Evolutionary conservation across 2,329 filamentous ascomycete species (phyloP), one percentile per base, ranked within the genome.

Genomic region (Myriosclerotinia duriaeana): DNA sequence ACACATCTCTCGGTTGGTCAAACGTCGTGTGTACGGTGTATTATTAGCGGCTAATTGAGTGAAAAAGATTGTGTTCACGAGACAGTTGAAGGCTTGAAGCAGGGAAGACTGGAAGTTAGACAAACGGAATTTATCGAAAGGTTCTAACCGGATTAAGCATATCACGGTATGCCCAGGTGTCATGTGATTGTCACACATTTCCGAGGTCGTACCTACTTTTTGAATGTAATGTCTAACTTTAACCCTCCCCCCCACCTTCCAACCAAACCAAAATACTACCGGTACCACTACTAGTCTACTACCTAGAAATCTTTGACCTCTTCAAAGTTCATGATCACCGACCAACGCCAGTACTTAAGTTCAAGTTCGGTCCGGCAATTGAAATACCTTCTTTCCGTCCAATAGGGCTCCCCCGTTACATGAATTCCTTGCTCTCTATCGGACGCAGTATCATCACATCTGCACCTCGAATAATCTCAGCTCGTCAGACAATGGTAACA

Each of bases 401-500:
- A 60, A 26, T 50, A 38, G 44, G 8, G 9, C 42, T 26, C n/a
- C 7, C 44, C n/a, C 14, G 34, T n/a, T 65, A 65, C 11, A 67
- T 67, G 65, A 58, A 58, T 53, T 67, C 67, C 15, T 26, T 67
- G 60, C 59, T 65, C 40, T 67, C 68, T 14, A 64, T 71, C 64
- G 64, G 69, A 54, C 71, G 68, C 52, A 66, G 65, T 55, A 44
- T 65, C 15, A 64, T 69, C 42, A 69, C 67, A 50, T 69, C 65
- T 50, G 67, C 66, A 65, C 67, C 65, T 65, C 71, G 66, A 67
- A 58, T 68, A 20, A 40, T 56, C 50, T 20, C 60, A 46, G 66
- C 46, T 52, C 30, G 61, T 40, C 64, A 54, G 53, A 64, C 53
- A 36, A 69, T 53, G 65, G 63, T 61, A 30, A 59, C 70, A 38